Evolutionary conservation across 2,329 filamentous ascomycete genomes (phyloP).

Genomic region (Venturia nashicola): DNA sequence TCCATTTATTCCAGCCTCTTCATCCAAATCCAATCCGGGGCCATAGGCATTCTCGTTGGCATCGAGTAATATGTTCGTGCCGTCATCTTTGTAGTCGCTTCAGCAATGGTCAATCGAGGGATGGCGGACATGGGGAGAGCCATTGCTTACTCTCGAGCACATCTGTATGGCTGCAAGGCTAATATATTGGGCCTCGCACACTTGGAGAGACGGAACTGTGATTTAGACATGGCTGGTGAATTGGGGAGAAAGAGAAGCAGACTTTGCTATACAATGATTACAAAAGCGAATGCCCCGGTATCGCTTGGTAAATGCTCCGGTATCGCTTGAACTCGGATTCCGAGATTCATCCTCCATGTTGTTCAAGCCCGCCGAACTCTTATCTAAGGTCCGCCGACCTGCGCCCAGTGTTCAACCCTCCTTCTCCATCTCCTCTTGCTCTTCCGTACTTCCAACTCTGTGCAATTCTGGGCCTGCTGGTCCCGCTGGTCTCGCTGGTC

Average conservation of each 20-base stretch:
- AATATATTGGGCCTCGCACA: constrained; percentile 42
- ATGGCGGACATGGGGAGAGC: constrained; percentile 11
- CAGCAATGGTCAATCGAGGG: constrained; percentile 11
- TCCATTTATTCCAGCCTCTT: constrained; percentile 34
- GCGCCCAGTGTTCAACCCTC: neutral
- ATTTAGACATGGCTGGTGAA: neutral
- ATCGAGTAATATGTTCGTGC: constrained; percentile 88
- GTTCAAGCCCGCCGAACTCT: no score
- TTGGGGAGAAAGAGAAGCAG: neutral
- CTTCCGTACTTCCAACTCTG: constrained; percentile 38
- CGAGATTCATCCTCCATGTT: neutral
- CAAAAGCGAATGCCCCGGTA: neutral
- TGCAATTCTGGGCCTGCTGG: constrained; percentile 19
- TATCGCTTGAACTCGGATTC: neutral
- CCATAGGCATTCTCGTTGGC: constrained; percentile 97
- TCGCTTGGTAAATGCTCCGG: constrained; percentile 1
- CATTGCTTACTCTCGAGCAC: constrained; percentile 38
- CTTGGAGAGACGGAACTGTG: constrained; percentile 34
- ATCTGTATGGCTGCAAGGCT: constrained; percentile 40
- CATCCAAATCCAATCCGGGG: constrained; percentile 52
- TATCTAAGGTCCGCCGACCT: no score
- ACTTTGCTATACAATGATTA: neutral
- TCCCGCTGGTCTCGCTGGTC: constrained; percentile 3
- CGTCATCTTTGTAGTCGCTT: constrained; percentile 98
- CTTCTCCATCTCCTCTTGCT: constrained; percentile 49